Evolutionary conservation across 768 basidiomycete species (phyloP).

Genomic region (Phlebiopsis gigantea): DNA sequence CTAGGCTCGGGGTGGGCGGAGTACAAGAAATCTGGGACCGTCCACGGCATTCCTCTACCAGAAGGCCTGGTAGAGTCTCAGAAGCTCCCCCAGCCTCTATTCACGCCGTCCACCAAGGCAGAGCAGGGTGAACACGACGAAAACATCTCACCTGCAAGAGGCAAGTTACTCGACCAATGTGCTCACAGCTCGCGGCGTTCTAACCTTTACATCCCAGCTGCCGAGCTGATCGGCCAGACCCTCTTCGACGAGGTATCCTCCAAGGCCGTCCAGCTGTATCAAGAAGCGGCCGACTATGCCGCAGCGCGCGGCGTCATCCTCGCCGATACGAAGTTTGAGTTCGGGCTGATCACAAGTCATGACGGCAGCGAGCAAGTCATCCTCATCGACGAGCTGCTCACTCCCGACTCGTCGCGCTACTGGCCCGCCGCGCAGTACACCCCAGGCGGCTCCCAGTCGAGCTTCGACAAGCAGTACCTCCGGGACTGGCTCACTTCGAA

Average conservation of each 20-base stretch:
- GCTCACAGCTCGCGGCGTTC: too few species aligned
- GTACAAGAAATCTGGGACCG: slow-evolving; percentile 82
- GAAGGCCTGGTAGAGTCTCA: slow-evolving; percentile 79
- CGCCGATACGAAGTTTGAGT: slow-evolving; percentile 98
- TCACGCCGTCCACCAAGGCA: slow-evolving; percentile 97
- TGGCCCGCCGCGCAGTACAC: slow-evolving; percentile 80
- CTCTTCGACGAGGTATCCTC: slow-evolving; percentile 57
- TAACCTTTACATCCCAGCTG: slow-evolving; percentile 53
- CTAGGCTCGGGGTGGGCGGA: slow-evolving; percentile 94
- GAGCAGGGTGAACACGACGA: slow-evolving; percentile 93
- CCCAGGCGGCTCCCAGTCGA: slow-evolving; percentile 72
- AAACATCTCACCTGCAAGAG: slow-evolving; percentile 96
- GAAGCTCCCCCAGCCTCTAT: slow-evolving; percentile 75
- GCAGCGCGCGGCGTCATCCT: slow-evolving; percentile 78
- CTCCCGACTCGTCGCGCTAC: slow-evolving; percentile 95
- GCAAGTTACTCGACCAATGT: slow-evolving; percentile 36
- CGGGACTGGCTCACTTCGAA: slow-evolving; percentile 78
- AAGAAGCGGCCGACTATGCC: slow-evolving; percentile 70
- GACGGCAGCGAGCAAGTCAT: slow-evolving; percentile 47
- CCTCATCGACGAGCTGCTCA: slow-evolving; percentile 94
- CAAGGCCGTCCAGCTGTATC: slow-evolving; percentile 62
- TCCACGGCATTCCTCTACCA: slow-evolving; percentile 80
- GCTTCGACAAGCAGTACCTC: slow-evolving; percentile 96
- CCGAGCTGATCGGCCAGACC: slow-evolving; percentile 58
- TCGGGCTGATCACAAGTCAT: slow-evolving; percentile 61